Conservation (phyloP, 2,329 filamentous ascomycete species). For the Penicillium sp. region DNA sequence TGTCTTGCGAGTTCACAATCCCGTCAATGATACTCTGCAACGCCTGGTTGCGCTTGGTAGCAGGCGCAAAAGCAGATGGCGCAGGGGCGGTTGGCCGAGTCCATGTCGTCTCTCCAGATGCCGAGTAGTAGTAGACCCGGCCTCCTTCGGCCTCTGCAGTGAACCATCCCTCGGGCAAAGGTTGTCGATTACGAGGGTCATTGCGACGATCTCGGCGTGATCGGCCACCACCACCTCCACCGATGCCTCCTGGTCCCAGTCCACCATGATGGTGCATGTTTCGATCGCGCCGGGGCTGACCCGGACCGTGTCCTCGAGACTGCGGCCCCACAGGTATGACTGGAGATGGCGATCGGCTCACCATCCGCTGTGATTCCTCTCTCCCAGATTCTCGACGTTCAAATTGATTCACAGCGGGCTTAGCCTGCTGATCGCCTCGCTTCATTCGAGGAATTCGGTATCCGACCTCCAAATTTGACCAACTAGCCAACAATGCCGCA, state of each 20-base stretch:
- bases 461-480: constrained; percentile 82
- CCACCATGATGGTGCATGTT: constrained; percentile 52
- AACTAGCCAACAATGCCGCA: constrained; percentile 67
- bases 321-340: constrained; percentile 42
- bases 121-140: constrained; percentile 78
- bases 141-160: constrained; percentile 63
- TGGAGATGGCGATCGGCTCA: constrained; percentile 46
- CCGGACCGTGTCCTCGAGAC: constrained; percentile 31
- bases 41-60: constrained; percentile 65
- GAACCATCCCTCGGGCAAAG: constrained; percentile 81
- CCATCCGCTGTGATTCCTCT: constrained; percentile 48
- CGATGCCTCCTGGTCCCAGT: neutral
- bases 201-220: constrained; percentile 23
- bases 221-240: neutral
- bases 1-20: constrained; percentile 64
- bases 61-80: constrained; percentile 53
- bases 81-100: constrained; percentile 66
- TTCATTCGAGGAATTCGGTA: constrained; percentile 93
- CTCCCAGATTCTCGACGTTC: constrained; percentile 50
- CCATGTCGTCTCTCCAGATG: constrained; percentile 74
- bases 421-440: constrained; percentile 48
- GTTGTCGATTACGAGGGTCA: constrained; percentile 44
- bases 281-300: constrained; percentile 51
- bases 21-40: constrained; percentile 81
- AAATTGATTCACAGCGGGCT: constrained; percentile 57